phyloP scores from a whole-genome alignment of 2,329 filamentous ascomycete genomes.

The Penicillium sp. region DNA sequence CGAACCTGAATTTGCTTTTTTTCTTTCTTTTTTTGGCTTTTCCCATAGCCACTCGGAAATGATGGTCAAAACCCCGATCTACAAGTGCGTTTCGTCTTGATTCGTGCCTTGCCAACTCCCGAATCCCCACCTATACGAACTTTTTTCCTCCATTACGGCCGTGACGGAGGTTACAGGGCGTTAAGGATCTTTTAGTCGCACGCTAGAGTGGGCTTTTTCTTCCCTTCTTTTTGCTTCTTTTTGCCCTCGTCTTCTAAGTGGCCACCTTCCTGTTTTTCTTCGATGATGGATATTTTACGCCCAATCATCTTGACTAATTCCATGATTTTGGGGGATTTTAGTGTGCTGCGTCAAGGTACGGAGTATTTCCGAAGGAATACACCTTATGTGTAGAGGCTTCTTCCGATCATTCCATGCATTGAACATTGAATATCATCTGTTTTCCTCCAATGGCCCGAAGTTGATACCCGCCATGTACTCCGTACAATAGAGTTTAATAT shows the following conservation, averaged over 20 bases:
- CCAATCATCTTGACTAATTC: not conserved
- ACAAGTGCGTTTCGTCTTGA: not conserved
- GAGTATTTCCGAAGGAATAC: not conserved
- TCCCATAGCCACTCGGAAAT: not conserved
- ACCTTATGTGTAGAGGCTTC: not conserved
- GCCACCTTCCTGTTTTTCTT: conserved; percentile 3
- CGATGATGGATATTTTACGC: not conserved
- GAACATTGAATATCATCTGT: not conserved
- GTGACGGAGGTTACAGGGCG: not conserved
- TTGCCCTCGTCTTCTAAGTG: not conserved
- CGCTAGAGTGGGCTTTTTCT: not conserved
- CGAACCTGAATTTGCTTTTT: not conserved
- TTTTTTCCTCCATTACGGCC: not conserved
- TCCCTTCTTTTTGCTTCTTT: conserved; percentile 1
- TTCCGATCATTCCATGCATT: conserved; percentile 1
- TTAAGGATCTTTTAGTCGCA: conserved; percentile 5
- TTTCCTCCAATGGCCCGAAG: not conserved
- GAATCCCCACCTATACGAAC: conserved; percentile 2
- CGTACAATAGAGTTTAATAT: not conserved
- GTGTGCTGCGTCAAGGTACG: not conserved
- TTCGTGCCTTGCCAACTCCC: not conserved
- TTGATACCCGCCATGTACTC: not conserved
- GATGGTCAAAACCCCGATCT: conserved; percentile 2
- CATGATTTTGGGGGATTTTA: not conserved
- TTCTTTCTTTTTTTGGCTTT: not conserved